Evolutionary conservation across 352 stramenopile species (phyloP).

Genomic region (Phytophthora aleatoria): DNA sequence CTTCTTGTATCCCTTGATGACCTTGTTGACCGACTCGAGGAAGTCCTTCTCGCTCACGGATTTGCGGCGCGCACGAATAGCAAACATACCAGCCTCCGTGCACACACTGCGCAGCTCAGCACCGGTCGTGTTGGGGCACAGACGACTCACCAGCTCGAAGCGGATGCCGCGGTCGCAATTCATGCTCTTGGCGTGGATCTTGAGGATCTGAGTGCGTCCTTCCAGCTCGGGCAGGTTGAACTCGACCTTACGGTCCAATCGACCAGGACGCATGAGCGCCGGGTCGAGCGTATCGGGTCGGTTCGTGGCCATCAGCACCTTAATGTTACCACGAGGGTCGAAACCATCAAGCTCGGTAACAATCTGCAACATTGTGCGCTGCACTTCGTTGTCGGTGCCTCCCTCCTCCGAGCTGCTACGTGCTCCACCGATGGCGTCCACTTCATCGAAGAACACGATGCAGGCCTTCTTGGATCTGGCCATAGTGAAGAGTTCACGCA

Average conservation of each 20-base stretch:
- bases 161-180: conserved; percentile 99
- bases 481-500: conserved; percentile 99
- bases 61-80: conserved; percentile 98
- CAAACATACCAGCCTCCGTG: conserved; percentile 99
- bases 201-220: conserved; percentile 98
- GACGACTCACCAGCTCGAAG: conserved; percentile 97
- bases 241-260: conserved; percentile 99
- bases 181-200: conserved; percentile 99
- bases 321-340: conserved; percentile 99
- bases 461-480: conserved; percentile 98
- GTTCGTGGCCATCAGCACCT: conserved; percentile 85
- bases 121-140: conserved; percentile 99
- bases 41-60: conserved; percentile 99
- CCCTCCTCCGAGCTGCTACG: conserved; percentile 91
- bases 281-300: conserved; percentile 40
- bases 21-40: conserved; percentile 99
- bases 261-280: conserved; percentile 63
- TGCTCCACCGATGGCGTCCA: conserved; percentile 97
- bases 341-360: conserved; percentile 99
- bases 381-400: conserved; percentile 98
- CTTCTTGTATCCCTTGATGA: conserved; percentile 99
- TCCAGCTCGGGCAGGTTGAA: conserved; percentile 99
- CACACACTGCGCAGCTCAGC: conserved; percentile 98
- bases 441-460: conserved; percentile 99
- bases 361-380: conserved; percentile 99